These are phyloP conservation scores for Biscutella auriculata DNA, from an alignment of 441 rosid genomes.

Conservation along the genomic window DNA sequence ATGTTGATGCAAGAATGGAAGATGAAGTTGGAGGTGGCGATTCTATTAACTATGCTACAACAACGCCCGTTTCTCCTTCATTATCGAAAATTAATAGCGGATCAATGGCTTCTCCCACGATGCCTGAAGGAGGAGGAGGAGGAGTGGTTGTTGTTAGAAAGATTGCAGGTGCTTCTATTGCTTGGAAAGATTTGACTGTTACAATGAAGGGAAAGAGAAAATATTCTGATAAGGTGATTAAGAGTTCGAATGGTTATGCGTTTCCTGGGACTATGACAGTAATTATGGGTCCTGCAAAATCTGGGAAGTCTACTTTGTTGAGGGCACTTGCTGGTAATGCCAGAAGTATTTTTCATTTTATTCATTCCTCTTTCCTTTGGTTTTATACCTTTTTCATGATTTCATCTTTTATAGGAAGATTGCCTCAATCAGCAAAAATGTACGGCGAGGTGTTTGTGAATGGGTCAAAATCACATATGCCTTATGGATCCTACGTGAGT, in stretches of 20 bases:
- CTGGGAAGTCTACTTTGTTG: slow-evolving; percentile 85
- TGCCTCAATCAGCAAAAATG: slow-evolving; percentile 64
- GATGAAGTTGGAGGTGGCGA: slow-evolving; percentile 42
- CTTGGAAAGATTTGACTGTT: slow-evolving; percentile 93
- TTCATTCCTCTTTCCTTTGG: neutral
- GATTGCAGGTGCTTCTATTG: slow-evolving; percentile 80
- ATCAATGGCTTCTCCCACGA: slow-evolving; percentile 71
- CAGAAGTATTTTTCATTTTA: neutral
- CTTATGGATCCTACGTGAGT: slow-evolving; percentile 80
- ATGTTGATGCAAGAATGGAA: slow-evolving; percentile 59
- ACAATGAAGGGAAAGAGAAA: slow-evolving; percentile 78
- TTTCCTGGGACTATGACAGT: slow-evolving; percentile 96
- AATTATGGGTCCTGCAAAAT: slow-evolving; percentile 96
- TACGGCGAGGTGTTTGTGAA: slow-evolving; percentile 87
- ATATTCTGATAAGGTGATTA: slow-evolving; percentile 82
- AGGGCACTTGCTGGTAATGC: slow-evolving; percentile 86
- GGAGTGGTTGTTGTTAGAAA: slow-evolving; percentile 52
- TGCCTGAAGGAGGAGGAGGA: slow-evolving; percentile 30
- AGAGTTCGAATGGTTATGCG: slow-evolving; percentile 92
- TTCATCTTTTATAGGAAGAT: slow-evolving; percentile 50
- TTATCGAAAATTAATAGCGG: slow-evolving; percentile 78
- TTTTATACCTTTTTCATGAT: neutral
- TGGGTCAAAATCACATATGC: slow-evolving; percentile 57
- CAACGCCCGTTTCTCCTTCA: slow-evolving; percentile 72
- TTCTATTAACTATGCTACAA: slow-evolving; percentile 43